These are phyloP conservation scores for Thielaviopsis ethacetica DNA, from an alignment of 2,329 filamentous ascomycete species.

Conservation along the genomic window DNA sequence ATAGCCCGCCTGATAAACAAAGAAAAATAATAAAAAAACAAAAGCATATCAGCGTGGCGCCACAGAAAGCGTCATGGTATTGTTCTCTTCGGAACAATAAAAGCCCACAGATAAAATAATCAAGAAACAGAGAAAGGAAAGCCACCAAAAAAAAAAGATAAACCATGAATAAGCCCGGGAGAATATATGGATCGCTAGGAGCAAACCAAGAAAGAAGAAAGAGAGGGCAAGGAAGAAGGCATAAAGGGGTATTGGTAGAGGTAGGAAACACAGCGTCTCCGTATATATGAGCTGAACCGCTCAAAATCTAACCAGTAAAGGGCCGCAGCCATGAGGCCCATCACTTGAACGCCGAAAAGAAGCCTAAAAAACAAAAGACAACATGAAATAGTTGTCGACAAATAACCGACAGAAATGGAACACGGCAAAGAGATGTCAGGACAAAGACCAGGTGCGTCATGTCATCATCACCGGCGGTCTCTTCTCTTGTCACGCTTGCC, in stretches of 20 bases:
- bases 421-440: neutral
- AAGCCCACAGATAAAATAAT: neutral
- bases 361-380: neutral
- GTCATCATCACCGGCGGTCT: neutral
- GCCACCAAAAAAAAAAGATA: neutral
- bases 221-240: neutral
- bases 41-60: neutral
- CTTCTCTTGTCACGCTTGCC: constrained; percentile 10
- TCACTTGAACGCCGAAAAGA: neutral
- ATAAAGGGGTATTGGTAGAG: neutral
- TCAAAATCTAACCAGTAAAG: neutral
- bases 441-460: neutral
- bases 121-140: neutral
- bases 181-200: neutral
- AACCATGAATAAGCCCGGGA: neutral
- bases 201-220: neutral
- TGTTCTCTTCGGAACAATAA: neutral
- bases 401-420: neutral
- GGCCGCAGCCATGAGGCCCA: neutral
- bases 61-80: neutral
- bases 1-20: too few relatives aligned
- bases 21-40: neutral
- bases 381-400: neutral
- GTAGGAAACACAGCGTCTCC: too few relatives aligned
- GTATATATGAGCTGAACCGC: neutral